A percentile compares a stretch with the other conserved stretches of the same genome.
Evolutionary conservation across 2,329 filamentous ascomycete genomes (phyloP).

Genomic region (Curvularia eragrostidis): DNA sequence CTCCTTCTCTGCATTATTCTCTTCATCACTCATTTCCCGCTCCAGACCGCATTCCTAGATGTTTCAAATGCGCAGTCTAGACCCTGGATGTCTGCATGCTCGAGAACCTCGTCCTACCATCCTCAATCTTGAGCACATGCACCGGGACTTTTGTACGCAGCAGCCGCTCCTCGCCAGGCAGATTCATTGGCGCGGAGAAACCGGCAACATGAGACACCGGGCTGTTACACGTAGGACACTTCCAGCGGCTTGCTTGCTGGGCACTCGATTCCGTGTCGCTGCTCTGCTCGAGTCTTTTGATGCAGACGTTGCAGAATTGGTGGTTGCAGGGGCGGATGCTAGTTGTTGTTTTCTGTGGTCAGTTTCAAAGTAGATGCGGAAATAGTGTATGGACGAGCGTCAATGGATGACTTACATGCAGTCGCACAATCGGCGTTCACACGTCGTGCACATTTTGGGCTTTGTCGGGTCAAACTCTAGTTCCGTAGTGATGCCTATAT

Average conservation of each 20-base stretch:
- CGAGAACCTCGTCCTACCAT: not conserved
- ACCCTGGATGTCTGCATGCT: not conserved
- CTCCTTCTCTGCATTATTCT: not conserved
- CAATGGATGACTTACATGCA: not conserved
- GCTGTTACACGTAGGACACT: not conserved
- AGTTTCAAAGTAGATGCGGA: not conserved
- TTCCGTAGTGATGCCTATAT: not conserved
- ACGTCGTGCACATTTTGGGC: not conserved
- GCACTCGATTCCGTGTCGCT: not conserved
- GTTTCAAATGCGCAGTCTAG: not conserved
- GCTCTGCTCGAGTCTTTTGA: not conserved
- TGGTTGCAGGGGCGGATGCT: not conserved
- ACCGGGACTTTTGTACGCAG: not conserved
- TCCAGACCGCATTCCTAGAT: not conserved
- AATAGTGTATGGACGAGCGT: not conserved
- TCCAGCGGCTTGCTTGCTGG: not conserved
- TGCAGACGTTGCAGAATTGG: slow-evolving; percentile 1
- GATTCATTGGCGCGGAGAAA: slow-evolving; percentile 2
- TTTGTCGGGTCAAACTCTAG: not conserved
- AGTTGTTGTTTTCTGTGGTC: not conserved
- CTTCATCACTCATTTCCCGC: not conserved
- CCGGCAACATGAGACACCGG: not conserved
- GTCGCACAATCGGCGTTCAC: not conserved
- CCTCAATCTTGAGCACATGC: not conserved
- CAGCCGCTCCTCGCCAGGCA: slow-evolving; percentile 3